A percentile compares a stretch with the other conserved stretches of the same genome.
These are phyloP conservation scores for Juglanconis juglandina DNA, from an alignment of 2,329 filamentous ascomycete genomes.

Conservation along the genomic window DNA sequence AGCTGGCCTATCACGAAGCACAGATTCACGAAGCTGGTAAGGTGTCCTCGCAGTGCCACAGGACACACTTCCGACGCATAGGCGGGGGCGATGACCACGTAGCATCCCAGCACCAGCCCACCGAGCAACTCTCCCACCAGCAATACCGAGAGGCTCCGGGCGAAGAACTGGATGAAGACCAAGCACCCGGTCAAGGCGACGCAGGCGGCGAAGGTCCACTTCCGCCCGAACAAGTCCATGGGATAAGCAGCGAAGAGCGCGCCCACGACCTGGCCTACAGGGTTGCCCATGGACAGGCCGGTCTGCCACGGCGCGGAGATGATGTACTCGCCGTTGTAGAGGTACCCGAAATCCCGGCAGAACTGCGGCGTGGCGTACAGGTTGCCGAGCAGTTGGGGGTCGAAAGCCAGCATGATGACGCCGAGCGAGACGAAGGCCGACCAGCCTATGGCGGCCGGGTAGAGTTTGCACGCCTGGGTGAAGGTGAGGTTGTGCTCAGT, in stretches of 20 bases:
- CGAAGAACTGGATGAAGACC: slow-evolving; percentile 63
- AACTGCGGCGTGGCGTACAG: slow-evolving; percentile 60
- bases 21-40: slow-evolving; percentile 59
- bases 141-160: slow-evolving; percentile 50
- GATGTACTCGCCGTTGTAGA: slow-evolving; percentile 40
- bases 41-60: slow-evolving; percentile 51
- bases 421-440: slow-evolving; percentile 57
- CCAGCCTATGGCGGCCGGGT: slow-evolving; percentile 49
- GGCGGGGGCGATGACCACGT: slow-evolving; percentile 55
- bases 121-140: slow-evolving; percentile 60
- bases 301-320: slow-evolving; percentile 45
- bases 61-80: slow-evolving; percentile 62
- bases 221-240: slow-evolving; percentile 44
- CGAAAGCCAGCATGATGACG: slow-evolving; percentile 61
- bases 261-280: slow-evolving; percentile 55
- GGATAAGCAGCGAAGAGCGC: slow-evolving; percentile 48
- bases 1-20: slow-evolving; percentile 63
- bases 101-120: slow-evolving; percentile 59
- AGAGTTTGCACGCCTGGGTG: slow-evolving; percentile 37
- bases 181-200: slow-evolving; percentile 46
- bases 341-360: slow-evolving; percentile 52
- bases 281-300: slow-evolving; percentile 49
- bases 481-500: slow-evolving; percentile 40
- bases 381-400: slow-evolving; percentile 61
- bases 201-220: slow-evolving; percentile 42